Conservation (phyloP, 345 rosid genomes). For the Dimocarpus longan region DNA sequence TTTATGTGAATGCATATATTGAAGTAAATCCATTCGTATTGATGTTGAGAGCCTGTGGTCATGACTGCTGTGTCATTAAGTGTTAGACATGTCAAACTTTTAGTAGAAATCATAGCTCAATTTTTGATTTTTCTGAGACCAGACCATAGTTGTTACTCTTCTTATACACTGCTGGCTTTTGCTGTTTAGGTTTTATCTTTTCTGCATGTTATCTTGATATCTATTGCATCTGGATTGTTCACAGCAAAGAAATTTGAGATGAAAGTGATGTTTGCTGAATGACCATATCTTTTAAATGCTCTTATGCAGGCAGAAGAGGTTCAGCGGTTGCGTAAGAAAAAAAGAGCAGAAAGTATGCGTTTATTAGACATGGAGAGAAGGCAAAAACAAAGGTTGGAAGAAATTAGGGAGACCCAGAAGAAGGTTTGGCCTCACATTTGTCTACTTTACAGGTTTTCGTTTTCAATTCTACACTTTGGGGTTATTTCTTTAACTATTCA, state of each 20-base stretch:
- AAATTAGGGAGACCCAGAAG: constrained; percentile 85
- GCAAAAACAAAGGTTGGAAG: constrained; percentile 83
- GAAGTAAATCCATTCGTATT: neutral
- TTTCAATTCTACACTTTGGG: neutral
- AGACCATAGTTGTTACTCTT: neutral
- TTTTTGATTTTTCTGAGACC: neutral
- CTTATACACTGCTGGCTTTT: neutral
- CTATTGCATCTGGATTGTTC: neutral
- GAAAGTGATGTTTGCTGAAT: neutral
- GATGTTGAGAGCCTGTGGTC: neutral
- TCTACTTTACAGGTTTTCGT: neutral
- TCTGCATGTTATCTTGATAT: neutral
- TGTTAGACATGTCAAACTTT: neutral
- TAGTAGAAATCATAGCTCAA: neutral
- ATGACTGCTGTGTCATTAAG: neutral
- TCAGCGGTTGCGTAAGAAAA: constrained; percentile 68
- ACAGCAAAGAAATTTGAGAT: neutral
- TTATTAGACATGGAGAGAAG: constrained; percentile 77
- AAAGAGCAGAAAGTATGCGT: constrained; percentile 59
- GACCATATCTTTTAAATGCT: neutral
- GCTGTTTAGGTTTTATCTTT: neutral
- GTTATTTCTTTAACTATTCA: neutral
- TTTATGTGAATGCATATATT: neutral
- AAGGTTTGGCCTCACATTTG: constrained; percentile 46
- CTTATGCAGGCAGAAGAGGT: constrained; percentile 77